Base-by-base conservation (phyloP, 257 asterid species). In the Solanum dulcamara region DNA sequence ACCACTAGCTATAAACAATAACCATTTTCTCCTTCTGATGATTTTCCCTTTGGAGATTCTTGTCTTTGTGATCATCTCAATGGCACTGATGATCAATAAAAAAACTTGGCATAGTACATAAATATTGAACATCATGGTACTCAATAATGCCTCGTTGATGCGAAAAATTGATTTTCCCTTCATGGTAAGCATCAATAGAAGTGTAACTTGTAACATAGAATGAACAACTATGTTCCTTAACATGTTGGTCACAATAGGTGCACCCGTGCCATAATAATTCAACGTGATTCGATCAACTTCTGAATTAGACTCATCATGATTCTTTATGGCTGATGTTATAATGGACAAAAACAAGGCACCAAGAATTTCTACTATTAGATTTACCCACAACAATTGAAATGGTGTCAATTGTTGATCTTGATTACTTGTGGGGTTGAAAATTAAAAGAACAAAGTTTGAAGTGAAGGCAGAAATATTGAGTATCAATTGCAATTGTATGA, bases 301-400 rank as follows among this genome's bases (percentile, higher is more conserved):
- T 24, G 22, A 60, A 46, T 1, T 64, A 24, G 24, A 20, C n/a
- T 53, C 26, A 2, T 48, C 53, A 37, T 66, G 55, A n/a, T n/a
- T n/a, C 33, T 68, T 83, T 28, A 85, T 48, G 66, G 87, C 80
- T 38, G 84, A 81, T 7, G 68, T 48, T 44, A 77, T 77, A 62
- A 28, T 44, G 2, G 89, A 88, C 59, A 89, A 80, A 20, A 88
- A 89, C 32, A 88, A 84, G 4, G 91, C 91, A 10, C 90, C 92
- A 1, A 91, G 62, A 42, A 60, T 62, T 70, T 88, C 94, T 75
- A 89, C 77, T 0, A 84, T 22, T 40, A 91, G 74, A 72, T 86
- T 90, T 81, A 88, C 85, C 94, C 94, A 91, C 6, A 91, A 86
- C 20, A 91, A 51, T 57, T 91, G 88, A 60, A 85, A 74, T 17